phyloP scores from a whole-genome alignment of 768 basidiomycete genomes.

The Cytidiella melzeri region DNA sequence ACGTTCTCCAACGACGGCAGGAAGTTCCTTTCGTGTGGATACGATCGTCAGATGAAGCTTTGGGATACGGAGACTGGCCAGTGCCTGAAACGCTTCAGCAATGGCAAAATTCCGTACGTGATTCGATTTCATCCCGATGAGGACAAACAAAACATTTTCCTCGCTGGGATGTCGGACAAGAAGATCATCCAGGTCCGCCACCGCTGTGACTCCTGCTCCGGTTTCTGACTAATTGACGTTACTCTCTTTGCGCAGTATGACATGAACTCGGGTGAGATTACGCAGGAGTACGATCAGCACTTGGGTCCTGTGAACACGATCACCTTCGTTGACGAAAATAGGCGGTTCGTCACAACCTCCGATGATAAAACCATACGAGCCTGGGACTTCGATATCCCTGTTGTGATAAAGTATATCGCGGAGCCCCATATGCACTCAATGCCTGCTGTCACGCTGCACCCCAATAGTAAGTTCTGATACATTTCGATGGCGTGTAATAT shows the following conservation, averaged over 20 bases:
- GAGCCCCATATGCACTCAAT: conserved; percentile 99
- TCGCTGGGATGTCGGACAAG: conserved; percentile 99
- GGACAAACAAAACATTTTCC: conserved; percentile 92
- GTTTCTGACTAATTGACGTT: conserved; percentile 1
- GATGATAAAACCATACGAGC: conserved; percentile 99
- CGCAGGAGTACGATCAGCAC: conserved; percentile 98
- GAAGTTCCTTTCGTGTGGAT: conserved; percentile 85
- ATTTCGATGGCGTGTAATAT: conserved; percentile 2
- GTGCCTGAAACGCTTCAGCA: conserved; percentile 93
- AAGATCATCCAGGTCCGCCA: conserved; percentile 91
- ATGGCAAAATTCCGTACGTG: conserved; percentile 96
- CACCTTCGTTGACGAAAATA: conserved; percentile 97
- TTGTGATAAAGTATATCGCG: conserved; percentile 99
- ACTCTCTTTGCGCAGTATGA: conserved; percentile 61
- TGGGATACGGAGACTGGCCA: conserved; percentile 99
- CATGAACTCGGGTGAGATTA: conserved; percentile 90
- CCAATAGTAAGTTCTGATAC: conserved; percentile 68
- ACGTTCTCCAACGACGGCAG: conserved; percentile 92
- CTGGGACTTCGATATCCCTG: conserved; percentile 99
- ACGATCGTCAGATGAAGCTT: conserved; percentile 96
- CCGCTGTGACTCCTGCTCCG: conserved; percentile 4
- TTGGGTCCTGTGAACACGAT: conserved; percentile 97
- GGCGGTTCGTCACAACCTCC: conserved; percentile 95
- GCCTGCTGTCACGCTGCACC: conserved; percentile 95
- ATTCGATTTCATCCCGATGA: conserved; percentile 93